Percentiles rank a stretch among this genome's conserved stretches.
phyloP scores from a whole-genome alignment of 2,329 filamentous ascomycete species.

The Triangularia verruculosa region DNA sequence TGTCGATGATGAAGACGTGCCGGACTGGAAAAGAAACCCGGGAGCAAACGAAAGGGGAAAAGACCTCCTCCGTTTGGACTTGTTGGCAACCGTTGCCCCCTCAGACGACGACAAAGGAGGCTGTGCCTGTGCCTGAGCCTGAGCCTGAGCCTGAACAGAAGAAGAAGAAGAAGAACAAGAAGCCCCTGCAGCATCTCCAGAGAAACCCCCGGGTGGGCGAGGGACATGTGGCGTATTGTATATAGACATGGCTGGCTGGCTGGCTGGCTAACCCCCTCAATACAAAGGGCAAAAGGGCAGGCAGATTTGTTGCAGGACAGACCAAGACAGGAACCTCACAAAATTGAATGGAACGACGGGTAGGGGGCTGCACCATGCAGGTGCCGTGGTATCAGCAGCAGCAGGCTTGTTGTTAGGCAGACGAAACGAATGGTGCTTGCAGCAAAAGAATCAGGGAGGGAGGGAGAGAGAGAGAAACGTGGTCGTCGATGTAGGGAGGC shows the following conservation, averaged over 20 bases:
- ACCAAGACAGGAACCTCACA: no score
- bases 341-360: conserved; percentile 20
- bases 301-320: background rate
- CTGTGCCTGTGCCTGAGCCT: no score
- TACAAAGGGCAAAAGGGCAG: no score
- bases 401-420: background rate
- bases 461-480: background rate
- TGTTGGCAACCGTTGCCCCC: no score
- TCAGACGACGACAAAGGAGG: no score
- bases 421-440: background rate
- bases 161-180: background rate
- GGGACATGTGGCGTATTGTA: conserved; percentile 24
- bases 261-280: no score
- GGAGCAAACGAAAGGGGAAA: conserved; percentile 49
- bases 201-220: conserved; percentile 20
- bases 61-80: conserved; percentile 34
- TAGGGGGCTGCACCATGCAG: conserved; percentile 27
- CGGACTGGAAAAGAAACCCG: conserved; percentile 44
- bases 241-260: conserved; percentile 27
- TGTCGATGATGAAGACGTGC: conserved; percentile 49
- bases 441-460: background rate
- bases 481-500: conserved; percentile 4
- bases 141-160: no score
- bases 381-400: conserved; percentile 22
- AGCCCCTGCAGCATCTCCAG: conserved; percentile 9